Evolutionary conservation across 805 yeast genomes (phyloP), one percentile per base, ranked within the genome.

Genomic region (Pichia paraexigua): DNA sequence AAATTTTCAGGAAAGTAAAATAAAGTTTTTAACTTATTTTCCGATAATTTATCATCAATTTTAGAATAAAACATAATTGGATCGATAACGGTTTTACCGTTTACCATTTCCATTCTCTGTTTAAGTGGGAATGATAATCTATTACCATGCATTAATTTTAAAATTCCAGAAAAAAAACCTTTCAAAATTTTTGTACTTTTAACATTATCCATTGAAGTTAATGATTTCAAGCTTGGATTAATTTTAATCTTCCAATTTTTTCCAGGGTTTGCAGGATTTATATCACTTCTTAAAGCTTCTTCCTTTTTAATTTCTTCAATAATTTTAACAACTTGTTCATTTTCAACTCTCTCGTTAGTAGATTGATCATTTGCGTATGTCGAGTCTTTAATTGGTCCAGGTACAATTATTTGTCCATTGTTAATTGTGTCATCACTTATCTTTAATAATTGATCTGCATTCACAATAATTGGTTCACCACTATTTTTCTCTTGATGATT

Each of bases 1-100:
- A 81, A 82, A 0, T 66, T 65, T 1, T 66, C 66, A 15, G 67
- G 56, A 40, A 64, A 64, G 12, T 47, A 32, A 54, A 64, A 50
- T n/a, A 58, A 47, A 2, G 27, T 17, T 2, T 17, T 12, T 2
- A 43, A 30, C n/a, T 48, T 49, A 24, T 39, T 30, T 43, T 56
- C 58, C 4, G 55, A 47, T 18, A 51, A 27, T 0, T 53, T 46
- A 28, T 58, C 56, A 13, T n/a, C 6, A 6, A 50, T 32, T 12
- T 45, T 45, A 18, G 56, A 53, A 28, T 49, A 45, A 17, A 42
- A 40, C 2, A 52, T 27, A 41, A 60, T 57, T 22, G 53, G 51
- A 30, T 51, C 50, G 43, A 60, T 54, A 25, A 58, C 48, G 1
- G 63, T 59, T 41, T 60, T 60, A 41, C 63, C 63, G 17, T 48